Base-by-base conservation (phyloP, 768 basidiomycete genomes). In the Russula lepida region DNA sequence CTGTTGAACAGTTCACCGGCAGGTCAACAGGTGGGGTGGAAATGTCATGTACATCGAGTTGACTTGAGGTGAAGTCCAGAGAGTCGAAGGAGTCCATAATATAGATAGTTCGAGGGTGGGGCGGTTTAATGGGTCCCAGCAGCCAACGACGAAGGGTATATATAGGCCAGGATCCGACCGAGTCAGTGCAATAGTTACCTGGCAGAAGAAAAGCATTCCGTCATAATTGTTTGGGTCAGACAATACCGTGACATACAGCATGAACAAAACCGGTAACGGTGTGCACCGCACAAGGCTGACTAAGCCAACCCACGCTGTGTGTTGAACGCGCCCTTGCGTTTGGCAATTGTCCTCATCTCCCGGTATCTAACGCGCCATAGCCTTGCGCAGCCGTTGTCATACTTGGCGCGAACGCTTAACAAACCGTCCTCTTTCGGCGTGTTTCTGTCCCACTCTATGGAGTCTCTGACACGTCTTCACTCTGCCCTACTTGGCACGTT, bases 381-480 rank as follows among this genome's bases (percentile, higher is more conserved):
- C 35, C 35, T 37, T 37, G 15, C 35, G 15, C 35, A 37, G 35
- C 35, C 35, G 35, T 37, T 17, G 35, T 37, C 15, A 15, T 15
- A 5, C 35, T 37, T 17, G 15, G 35, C 35, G 15, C 35, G 35
- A 37, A 0, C 35, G 17, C 13, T 6, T 6, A 35, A 37, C 13
- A 15, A 37, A 37, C 5, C 13, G 35, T 35, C 35, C 13, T 35
- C 33, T 35, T n/a, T 41, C 25, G 37, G 32, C 49, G 32, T 21
- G 27, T 35, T 41, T 32, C n/a, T 44, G 28, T 27, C 25, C 25
- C 39, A 23, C 44, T 32, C 25, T 47, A 88, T 88, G 87, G 80
- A 84, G 59, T 78, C 81, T 27, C 78, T 87, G 65, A 77, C 78
- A 54, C 74, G 77, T 23, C 81, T 89, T 44, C 78, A 82, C 61